A percentile compares a stretch with the other conserved stretches of the same genome.
These are phyloP conservation scores for Diversispora eburnea DNA, from an alignment of 192 early-diverging fungal genomes.

Conservation along the genomic window DNA sequence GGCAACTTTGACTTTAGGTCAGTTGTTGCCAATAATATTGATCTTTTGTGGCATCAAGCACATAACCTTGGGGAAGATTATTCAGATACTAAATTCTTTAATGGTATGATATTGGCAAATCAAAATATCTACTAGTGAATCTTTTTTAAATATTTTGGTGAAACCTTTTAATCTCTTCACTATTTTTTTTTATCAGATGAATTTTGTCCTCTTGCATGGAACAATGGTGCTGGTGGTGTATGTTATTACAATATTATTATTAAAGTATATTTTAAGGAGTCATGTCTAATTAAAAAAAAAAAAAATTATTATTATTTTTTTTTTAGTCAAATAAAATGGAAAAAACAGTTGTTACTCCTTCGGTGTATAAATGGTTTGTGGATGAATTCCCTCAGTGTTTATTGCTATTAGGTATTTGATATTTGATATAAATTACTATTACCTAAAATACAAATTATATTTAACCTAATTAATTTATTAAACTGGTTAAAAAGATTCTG, in stretches of 20 bases:
- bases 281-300: background rate
- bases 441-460: background rate
- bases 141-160: no score
- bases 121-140: no score
- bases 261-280: background rate
- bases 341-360: slow-evolving; percentile 24
- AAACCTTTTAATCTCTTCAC: background rate
- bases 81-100: background rate
- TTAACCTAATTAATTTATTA: no score
- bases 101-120: slow-evolving; percentile 5
- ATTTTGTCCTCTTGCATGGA: background rate
- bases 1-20: slow-evolving; percentile 1
- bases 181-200: background rate
- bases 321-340: background rate
- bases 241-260: background rate
- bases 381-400: slow-evolving; percentile 9
- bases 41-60: slow-evolving; percentile 16
- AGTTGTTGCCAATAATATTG: slow-evolving; percentile 4
- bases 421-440: background rate
- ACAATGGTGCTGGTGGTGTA: background rate
- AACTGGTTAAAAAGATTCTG: background rate
- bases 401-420: slow-evolving; percentile 1
- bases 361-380: slow-evolving; percentile 16
- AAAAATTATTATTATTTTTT: background rate
- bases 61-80: slow-evolving; percentile 13